These are phyloP conservation scores for Ophiostoma tasmaniense DNA, from an alignment of 2,329 filamentous ascomycete genomes.

Conservation along the genomic window DNA sequence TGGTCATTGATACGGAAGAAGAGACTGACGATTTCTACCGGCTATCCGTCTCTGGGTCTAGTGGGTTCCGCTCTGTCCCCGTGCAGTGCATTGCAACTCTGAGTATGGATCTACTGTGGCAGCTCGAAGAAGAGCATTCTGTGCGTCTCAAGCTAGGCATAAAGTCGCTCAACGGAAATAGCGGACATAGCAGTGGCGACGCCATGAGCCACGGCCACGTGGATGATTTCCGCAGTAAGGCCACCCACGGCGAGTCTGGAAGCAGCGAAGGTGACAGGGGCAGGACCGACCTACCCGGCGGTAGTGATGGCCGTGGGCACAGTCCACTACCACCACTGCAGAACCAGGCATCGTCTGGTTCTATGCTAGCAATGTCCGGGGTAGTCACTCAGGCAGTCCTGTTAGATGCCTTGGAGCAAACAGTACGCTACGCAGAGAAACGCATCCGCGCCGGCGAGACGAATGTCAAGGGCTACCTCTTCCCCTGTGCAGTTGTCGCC, in stretches of 20 bases:
- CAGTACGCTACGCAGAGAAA: constrained; percentile 15
- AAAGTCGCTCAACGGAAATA: not conserved
- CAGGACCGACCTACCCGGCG: not conserved
- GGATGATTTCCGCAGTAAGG: not conserved
- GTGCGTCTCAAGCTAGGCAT: constrained; percentile 21
- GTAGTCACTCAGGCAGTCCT: constrained; percentile 18
- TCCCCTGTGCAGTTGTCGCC: constrained; percentile 31
- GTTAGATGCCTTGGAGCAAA: constrained; percentile 17
- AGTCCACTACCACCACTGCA: not conserved
- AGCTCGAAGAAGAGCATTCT: constrained; percentile 34
- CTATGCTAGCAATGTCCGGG: constrained; percentile 19
- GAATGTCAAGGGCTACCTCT: constrained; percentile 45
- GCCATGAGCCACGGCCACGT: not conserved
- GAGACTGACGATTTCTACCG: constrained; percentile 31
- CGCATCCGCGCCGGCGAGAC: constrained; percentile 33
- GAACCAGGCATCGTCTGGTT: not conserved
- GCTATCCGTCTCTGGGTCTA: constrained; percentile 33
- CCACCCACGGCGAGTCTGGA: not conserved
- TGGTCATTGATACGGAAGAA: constrained; percentile 15
- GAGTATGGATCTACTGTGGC: constrained; percentile 38
- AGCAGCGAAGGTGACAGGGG: constrained; percentile 3
- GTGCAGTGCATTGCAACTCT: constrained; percentile 35
- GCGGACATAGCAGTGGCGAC: not conserved
- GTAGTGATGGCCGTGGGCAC: not conserved
- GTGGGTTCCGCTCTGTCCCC: constrained; percentile 36